A percentile compares a stretch with the other conserved stretches of the same genome.
Evolutionary conservation across 352 stramenopile genomes (phyloP).

Genomic region (Sclerospora graminicola): DNA sequence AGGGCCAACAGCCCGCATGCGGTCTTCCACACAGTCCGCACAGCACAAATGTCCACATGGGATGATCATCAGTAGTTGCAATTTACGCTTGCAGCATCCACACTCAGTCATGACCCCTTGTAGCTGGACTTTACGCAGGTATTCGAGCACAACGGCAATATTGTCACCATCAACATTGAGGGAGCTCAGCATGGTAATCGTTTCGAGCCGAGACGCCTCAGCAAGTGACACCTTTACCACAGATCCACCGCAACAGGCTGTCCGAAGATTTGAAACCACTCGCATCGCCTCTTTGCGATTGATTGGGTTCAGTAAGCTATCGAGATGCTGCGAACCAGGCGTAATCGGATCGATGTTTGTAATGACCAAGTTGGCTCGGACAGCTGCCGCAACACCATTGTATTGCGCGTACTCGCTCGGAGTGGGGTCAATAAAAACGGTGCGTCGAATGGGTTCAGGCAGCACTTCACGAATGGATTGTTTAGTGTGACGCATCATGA

Average conservation of each 20-base stretch:
- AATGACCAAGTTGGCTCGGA: conserved; percentile 62
- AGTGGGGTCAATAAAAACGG: conserved; percentile 53
- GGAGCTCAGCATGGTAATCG: conserved; percentile 41
- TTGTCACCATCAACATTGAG: conserved; percentile 34
- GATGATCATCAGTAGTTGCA: conserved; percentile 87
- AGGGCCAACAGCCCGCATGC: conserved; percentile 35
- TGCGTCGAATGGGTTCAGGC: conserved; percentile 33
- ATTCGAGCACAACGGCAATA: conserved; percentile 30
- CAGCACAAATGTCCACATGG: conserved; percentile 89
- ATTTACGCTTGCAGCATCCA: conserved; percentile 63
- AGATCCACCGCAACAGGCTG: conserved; percentile 43
- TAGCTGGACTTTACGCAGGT: conserved; percentile 40
- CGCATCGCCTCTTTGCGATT: conserved; percentile 50
- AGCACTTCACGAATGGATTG: conserved; percentile 69
- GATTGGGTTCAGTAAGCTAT: conserved; percentile 70
- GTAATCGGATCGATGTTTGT: conserved; percentile 63
- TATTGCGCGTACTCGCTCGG: conserved; percentile 61
- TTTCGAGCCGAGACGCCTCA: conserved; percentile 34
- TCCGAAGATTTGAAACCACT: conserved; percentile 49
- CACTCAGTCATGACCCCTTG: conserved; percentile 51
- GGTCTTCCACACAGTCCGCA: conserved; percentile 86
- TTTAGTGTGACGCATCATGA: conserved; percentile 95
- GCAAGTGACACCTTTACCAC: conserved; percentile 36
- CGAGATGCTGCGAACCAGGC: conserved; percentile 42
- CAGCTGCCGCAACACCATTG: conserved; percentile 50